Percentiles rank a stretch among this genome's conserved stretches.
Evolutionary conservation across 1,284 basidiomycete genomes (phyloP).

Genomic region (Neonothopanus nambi): DNA sequence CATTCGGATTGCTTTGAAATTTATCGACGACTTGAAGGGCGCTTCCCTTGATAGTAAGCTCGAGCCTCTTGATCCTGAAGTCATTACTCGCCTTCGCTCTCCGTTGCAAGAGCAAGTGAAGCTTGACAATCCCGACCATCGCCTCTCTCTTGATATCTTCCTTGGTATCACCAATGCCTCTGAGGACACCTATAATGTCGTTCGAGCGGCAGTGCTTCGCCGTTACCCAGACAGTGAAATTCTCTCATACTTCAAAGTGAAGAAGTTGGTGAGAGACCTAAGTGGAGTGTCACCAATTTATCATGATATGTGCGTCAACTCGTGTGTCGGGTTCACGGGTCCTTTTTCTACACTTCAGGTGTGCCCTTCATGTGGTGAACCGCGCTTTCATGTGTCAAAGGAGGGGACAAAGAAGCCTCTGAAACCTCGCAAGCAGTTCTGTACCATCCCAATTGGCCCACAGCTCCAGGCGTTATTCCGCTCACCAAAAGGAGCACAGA

Average conservation of each 20-base stretch:
- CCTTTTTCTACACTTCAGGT: conserved; percentile 22
- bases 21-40: conserved; percentile 20
- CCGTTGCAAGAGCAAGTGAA: conserved; percentile 20
- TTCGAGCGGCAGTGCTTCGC: conserved; percentile 15
- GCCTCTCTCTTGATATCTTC: conserved; percentile 30
- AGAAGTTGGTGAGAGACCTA: conserved; percentile 24
- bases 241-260: conserved; percentile 26
- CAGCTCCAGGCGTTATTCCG: conserved; percentile 25
- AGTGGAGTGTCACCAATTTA: conserved; percentile 27
- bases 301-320: conserved; percentile 38
- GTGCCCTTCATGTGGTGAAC: conserved; percentile 26
- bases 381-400: conserved; percentile 27
- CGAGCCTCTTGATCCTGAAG: conserved; percentile 22
- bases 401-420: no score
- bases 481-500: not conserved
- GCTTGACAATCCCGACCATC: conserved; percentile 23
- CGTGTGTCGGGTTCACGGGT: conserved; percentile 36
- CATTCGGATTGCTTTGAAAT: conserved; percentile 1
- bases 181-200: conserved; percentile 24
- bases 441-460: conserved; percentile 23
- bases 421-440: conserved; percentile 21
- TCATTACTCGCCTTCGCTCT: conserved; percentile 21
- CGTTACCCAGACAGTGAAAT: conserved; percentile 24
- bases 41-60: conserved; percentile 29
- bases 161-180: conserved; percentile 25